Percentiles rank a stretch among this genome's conserved stretches.
Conservation (phyloP, 768 basidiomycete genomes). For the Mycena leptocephala region DNA sequence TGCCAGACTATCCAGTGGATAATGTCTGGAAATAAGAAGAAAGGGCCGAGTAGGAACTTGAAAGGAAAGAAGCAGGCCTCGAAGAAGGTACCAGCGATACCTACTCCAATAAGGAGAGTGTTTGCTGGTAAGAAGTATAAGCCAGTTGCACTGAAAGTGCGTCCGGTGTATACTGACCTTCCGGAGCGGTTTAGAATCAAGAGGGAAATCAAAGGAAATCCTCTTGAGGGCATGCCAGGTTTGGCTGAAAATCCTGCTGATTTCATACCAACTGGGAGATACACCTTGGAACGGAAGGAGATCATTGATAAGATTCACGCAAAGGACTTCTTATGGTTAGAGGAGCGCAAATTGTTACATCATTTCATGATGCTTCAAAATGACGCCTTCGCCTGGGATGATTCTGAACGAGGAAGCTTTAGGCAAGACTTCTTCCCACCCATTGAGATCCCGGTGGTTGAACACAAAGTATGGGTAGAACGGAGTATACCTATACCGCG, state of each 20-base stretch:
- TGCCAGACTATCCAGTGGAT: background rate
- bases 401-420: background rate
- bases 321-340: constrained; percentile 35
- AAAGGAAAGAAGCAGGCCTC: background rate
- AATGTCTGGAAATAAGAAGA: background rate
- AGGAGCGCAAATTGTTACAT: constrained; percentile 35
- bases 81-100: background rate
- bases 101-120: background rate
- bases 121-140: constrained; percentile 48
- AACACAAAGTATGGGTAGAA: too few relatives aligned
- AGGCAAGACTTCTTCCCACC: background rate
- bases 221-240: constrained; percentile 40
- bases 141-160: constrained; percentile 45
- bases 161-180: constrained; percentile 39
- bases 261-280: constrained; percentile 42
- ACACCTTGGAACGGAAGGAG: constrained; percentile 43
- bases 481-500: constrained; percentile 24
- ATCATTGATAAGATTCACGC: constrained; percentile 39
- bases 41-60: background rate
- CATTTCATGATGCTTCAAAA: constrained; percentile 40
- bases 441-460: too few relatives aligned
- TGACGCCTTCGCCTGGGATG: background rate
- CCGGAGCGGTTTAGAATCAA: constrained; percentile 45
- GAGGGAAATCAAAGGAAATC: constrained; percentile 46
- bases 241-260: constrained; percentile 36